Evolutionary conservation across 2,329 filamentous ascomycete genomes (phyloP).

Genomic region (Diplodia mutila): DNA sequence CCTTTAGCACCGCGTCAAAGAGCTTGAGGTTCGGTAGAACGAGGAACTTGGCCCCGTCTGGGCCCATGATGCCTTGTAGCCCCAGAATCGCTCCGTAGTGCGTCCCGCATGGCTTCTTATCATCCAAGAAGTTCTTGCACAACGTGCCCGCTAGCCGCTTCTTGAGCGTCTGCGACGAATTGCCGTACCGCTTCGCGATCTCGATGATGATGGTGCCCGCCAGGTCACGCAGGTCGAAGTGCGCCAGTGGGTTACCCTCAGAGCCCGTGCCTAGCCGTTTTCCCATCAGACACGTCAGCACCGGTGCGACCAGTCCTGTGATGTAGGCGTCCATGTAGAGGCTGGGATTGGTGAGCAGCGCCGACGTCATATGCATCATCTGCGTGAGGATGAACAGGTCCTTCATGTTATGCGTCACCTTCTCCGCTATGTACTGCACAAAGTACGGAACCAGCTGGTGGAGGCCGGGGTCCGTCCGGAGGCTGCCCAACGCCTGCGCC

Average conservation of each 20-base stretch:
- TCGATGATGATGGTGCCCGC: conserved; percentile 79
- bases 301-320: conserved; percentile 75
- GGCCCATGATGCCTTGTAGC: conserved; percentile 74
- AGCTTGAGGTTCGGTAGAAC: conserved; percentile 68
- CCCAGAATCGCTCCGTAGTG: conserved; percentile 89
- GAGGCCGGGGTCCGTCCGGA: conserved; percentile 86
- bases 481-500: conserved; percentile 80
- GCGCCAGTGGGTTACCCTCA: conserved; percentile 48
- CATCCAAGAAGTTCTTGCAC: conserved; percentile 88
- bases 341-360: conserved; percentile 79
- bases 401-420: conserved; percentile 91
- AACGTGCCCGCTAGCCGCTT: conserved; percentile 91
- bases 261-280: conserved; percentile 70
- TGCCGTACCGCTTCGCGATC: conserved; percentile 79
- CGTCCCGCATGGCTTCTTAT: conserved; percentile 76
- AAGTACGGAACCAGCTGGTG: conserved; percentile 98
- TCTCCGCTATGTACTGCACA: conserved; percentile 91
- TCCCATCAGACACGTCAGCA: conserved; percentile 87
- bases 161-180: conserved; percentile 79
- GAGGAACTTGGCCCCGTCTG: conserved; percentile 65
- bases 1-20: conserved; percentile 64
- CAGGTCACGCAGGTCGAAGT: conserved; percentile 83
- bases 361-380: conserved; percentile 88
- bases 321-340: conserved; percentile 76
- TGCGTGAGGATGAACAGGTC: conserved; percentile 86